Conservation (phyloP, 495 filamentous ascomycete species). For the Amphirosellinia nigrospora region DNA sequence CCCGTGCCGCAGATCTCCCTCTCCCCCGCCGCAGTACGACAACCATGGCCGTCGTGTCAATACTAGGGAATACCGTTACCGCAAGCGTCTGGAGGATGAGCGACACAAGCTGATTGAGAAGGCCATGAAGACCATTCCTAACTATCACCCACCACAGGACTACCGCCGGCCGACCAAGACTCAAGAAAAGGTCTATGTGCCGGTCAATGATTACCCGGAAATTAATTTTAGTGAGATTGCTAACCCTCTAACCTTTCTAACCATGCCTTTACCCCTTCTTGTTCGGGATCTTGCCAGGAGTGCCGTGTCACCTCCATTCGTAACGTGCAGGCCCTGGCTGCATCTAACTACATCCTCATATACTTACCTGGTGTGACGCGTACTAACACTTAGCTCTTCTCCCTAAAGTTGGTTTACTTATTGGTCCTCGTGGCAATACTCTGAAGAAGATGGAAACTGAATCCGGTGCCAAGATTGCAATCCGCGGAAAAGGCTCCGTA, state of each 20-base stretch:
- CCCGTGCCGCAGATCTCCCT: constrained; percentile 73
- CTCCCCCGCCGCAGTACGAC: constrained; percentile 95
- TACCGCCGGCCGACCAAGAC: constrained; percentile 98
- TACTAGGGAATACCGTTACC: constrained; percentile 95
- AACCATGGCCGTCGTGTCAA: constrained; percentile 98
- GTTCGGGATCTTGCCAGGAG: constrained; percentile 46
- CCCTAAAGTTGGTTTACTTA: constrained; percentile 99
- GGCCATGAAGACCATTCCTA: constrained; percentile 97
- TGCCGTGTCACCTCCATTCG: constrained; percentile 35
- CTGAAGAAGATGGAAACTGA: constrained; percentile 99
- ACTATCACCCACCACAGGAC: constrained; percentile 96
- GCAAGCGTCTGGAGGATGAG: constrained; percentile 96
- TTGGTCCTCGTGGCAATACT: constrained; percentile 99
- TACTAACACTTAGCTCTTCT: constrained; percentile 92
- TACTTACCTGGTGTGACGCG: constrained; percentile 45
- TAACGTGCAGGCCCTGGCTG: constrained; percentile 39
- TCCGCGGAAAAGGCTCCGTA: constrained; percentile 98
- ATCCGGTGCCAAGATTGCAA: constrained; percentile 97
- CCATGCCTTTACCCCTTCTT: constrained; percentile 61
- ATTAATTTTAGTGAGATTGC: constrained; percentile 99
- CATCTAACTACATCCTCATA: constrained; percentile 42
- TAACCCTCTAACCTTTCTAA: constrained; percentile 90
- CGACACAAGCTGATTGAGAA: constrained; percentile 97
- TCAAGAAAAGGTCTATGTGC: constrained; percentile 99
- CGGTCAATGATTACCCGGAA: constrained; percentile 99